Conservation (phyloP, 768 basidiomycete genomes). For the Austroboletus eburneus region DNA sequence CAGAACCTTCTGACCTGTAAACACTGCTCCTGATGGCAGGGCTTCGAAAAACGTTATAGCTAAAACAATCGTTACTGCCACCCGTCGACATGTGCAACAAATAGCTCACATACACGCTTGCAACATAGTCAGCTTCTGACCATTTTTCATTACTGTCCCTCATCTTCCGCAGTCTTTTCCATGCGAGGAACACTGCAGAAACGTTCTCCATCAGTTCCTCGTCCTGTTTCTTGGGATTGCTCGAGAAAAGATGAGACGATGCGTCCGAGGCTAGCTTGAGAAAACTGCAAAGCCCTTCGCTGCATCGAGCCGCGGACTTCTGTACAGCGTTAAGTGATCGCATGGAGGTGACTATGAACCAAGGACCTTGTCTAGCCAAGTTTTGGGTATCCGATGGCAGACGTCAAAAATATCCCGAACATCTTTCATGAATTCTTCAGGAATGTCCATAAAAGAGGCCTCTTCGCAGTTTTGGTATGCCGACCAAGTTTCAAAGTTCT, state of each 20-base stretch:
- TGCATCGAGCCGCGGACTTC: conserved; percentile 6
- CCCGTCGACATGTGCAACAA: neutral
- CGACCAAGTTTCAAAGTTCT: conserved; percentile 50
- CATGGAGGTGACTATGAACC: neutral
- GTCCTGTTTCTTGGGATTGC: conserved; percentile 14
- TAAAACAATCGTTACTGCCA: conserved; percentile 11
- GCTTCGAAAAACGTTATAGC: conserved; percentile 48
- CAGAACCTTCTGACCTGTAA: conserved; percentile 35
- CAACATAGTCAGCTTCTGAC: conserved; percentile 52
- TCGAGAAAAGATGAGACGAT: conserved; percentile 40
- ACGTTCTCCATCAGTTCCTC: conserved; percentile 36
- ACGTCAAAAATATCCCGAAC: conserved; percentile 39
- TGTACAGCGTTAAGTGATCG: conserved; percentile 2
- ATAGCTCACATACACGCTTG: conserved; percentile 43
- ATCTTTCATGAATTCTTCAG: conserved; percentile 34
- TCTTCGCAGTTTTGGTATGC: conserved; percentile 47
- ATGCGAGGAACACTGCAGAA: conserved; percentile 39
- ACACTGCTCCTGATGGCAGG: conserved; percentile 40
- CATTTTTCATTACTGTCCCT: conserved; percentile 42
- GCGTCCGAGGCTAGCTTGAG: conserved; percentile 30
- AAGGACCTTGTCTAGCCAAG: conserved; percentile 42
- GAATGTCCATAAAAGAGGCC: conserved; percentile 44
- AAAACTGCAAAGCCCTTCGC: conserved; percentile 20
- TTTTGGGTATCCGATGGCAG: conserved; percentile 32
- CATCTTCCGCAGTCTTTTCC: conserved; percentile 43